Percentiles rank a stretch among this genome's conserved stretches.
phyloP scores from a whole-genome alignment of 2,329 filamentous ascomycete species.

The Sporothrix sp. region DNA sequence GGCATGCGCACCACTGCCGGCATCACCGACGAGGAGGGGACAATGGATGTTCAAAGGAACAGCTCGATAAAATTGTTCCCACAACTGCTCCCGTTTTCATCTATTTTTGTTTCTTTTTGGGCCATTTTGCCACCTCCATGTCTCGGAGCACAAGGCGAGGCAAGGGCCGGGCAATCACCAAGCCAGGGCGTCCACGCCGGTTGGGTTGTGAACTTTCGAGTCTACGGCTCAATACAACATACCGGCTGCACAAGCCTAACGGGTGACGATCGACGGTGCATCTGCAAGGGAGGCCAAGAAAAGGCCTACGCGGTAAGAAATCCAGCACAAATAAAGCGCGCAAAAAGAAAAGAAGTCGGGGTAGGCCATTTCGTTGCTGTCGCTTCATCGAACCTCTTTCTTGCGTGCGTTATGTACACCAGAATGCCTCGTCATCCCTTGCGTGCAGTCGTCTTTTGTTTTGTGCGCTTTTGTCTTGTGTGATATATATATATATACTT shows the following conservation, averaged over 20 bases:
- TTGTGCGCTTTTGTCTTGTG: background rate
- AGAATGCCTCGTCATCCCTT: background rate
- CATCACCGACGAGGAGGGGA: background rate
- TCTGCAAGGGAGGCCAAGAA: background rate
- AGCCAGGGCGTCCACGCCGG: no score
- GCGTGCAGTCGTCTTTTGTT: background rate
- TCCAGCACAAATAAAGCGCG: no score
- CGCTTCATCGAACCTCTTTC: background rate
- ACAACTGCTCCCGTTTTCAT: background rate
- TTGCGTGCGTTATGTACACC: background rate
- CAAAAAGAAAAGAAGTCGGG: background rate
- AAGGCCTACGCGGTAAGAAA: no score
- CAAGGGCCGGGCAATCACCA: background rate
- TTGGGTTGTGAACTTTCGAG: no score
- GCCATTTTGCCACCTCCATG: background rate
- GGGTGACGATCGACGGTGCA: background rate
- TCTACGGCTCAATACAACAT: no score
- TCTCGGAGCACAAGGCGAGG: background rate
- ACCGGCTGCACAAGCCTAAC: no score
- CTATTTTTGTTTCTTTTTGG: background rate
- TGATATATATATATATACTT: no score
- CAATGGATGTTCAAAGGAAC: no score
- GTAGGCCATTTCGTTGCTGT: background rate
- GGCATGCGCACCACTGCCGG: background rate
- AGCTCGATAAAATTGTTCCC: no score